phyloP scores from a whole-genome alignment of 2,329 filamentous ascomycete species.

The Diaporthe citri region DNA sequence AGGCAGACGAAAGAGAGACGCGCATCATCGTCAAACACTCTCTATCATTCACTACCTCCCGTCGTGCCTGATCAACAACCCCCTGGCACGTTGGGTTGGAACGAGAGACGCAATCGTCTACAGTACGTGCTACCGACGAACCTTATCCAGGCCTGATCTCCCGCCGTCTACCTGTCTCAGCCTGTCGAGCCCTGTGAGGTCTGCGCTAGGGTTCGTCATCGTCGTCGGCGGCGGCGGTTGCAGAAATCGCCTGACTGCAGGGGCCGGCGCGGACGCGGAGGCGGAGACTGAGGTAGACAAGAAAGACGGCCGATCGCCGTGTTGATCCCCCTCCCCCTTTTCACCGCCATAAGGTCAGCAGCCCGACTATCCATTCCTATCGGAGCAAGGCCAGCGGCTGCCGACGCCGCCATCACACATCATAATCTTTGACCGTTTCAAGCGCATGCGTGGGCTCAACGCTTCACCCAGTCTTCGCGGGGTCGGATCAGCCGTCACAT shows the following conservation, averaged over 20 bases:
- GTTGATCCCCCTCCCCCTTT: constrained; percentile 20
- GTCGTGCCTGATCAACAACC: constrained; percentile 19
- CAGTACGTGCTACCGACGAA: background rate
- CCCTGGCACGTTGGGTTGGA: constrained; percentile 26
- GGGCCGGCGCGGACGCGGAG: constrained; percentile 3
- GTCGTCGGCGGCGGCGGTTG: background rate
- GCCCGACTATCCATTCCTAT: constrained; percentile 31
- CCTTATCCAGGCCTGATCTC: background rate
- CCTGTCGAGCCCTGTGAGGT: background rate
- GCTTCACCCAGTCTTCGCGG: background rate
- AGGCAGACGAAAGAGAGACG: background rate
- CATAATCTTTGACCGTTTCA: constrained; percentile 26
- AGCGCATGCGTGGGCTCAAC: constrained; percentile 4
- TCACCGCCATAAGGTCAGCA: constrained; percentile 18
- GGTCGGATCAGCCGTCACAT: constrained; percentile 21
- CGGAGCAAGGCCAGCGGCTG: constrained; percentile 20
- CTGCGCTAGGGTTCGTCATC: background rate
- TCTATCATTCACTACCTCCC: background rate
- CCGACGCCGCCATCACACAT: constrained; percentile 27
- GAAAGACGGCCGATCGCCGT: constrained; percentile 22
- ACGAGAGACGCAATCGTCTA: background rate
- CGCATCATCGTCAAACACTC: background rate
- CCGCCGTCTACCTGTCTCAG: background rate
- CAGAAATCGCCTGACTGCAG: background rate
- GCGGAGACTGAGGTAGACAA: background rate